These are phyloP conservation scores for Nakaseomyces bracarensis DNA, from an alignment of 1,139 yeast genomes.

Conservation along the genomic window DNA sequence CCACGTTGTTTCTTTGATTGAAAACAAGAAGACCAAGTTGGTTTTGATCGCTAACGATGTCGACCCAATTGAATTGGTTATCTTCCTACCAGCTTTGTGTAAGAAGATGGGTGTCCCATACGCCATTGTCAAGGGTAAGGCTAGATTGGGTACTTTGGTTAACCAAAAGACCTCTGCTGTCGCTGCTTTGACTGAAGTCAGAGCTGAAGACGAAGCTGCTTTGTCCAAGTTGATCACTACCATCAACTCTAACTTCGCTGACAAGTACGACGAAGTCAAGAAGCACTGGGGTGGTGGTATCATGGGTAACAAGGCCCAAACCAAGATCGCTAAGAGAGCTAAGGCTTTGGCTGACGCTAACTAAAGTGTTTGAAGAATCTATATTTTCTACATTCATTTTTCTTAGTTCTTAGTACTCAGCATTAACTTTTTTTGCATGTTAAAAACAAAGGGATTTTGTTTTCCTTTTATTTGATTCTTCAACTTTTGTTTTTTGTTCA, in stretches of 20 bases:
- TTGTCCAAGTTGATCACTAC: slow-evolving; percentile 88
- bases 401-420: neutral
- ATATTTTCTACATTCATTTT: neutral
- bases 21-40: slow-evolving; percentile 96
- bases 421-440: neutral
- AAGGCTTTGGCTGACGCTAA: slow-evolving; percentile 37
- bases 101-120: slow-evolving; percentile 99
- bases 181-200: slow-evolving; percentile 93
- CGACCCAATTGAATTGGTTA: slow-evolving; percentile 95
- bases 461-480: no score
- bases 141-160: slow-evolving; percentile 94
- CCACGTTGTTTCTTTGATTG: slow-evolving; percentile 94
- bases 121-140: slow-evolving; percentile 98
- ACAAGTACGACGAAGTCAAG: slow-evolving; percentile 89
- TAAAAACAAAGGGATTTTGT: neutral
- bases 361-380: slow-evolving; percentile 3
- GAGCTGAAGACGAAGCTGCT: slow-evolving; percentile 88
- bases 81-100: slow-evolving; percentile 96
- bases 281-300: slow-evolving; percentile 99
- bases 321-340: slow-evolving; percentile 54
- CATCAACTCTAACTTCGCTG: slow-evolving; percentile 83
- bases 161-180: slow-evolving; percentile 96
- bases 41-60: slow-evolving; percentile 97
- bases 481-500: no score
- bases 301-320: slow-evolving; percentile 88